Evolutionary conservation across 202 grass and related monocot species (phyloP), one percentile per base, ranked within the genome.

Genomic region (Carex arenaria): DNA sequence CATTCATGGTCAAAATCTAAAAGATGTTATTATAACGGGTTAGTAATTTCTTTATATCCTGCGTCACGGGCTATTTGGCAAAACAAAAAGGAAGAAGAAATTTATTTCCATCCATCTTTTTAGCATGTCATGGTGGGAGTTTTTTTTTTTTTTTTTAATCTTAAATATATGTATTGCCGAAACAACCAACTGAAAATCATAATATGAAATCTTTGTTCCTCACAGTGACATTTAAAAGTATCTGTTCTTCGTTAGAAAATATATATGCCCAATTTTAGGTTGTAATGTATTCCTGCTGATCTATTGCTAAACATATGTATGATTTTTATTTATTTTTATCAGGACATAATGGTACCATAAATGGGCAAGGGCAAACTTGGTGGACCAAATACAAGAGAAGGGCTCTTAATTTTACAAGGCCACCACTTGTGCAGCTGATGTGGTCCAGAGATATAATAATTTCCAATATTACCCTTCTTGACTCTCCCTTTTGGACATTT

Each of bases 291-390:
- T 88, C 38, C 62, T 63, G 79, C 0, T 59, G 69, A 84, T 88
- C 8, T 32, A 75, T 77, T 64, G 80, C 43, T 76, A 32, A 56
- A 76, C 20, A 13, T 30, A 55, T 31, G 23, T 7, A 65, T 70
- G 1, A 73, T 20, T 85, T 68, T 64, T 65, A 42, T 42, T 42
- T 42, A 42, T 28, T 32, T 85, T 56, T 86, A 20, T 63, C 92
- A 98, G 95, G 95, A 79, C 81, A 95, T 78, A 98, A 98, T 65
- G 95, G 95, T 67, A 98, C 87, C 62, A 98, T 98, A 90, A 93
- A 95, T 85, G 92, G 95, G 68, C 92, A 95, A 64, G 95, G 95
- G 42, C 92, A 98, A 87, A 59, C 47, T 83, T 98, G 95, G 95
- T 95, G 95, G 95, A 87, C 87, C 85, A 98, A 94, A 79, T 90